These are phyloP conservation scores for Cytospora paraplurivora DNA, from an alignment of 2,329 filamentous ascomycete species.

Conservation along the genomic window DNA sequence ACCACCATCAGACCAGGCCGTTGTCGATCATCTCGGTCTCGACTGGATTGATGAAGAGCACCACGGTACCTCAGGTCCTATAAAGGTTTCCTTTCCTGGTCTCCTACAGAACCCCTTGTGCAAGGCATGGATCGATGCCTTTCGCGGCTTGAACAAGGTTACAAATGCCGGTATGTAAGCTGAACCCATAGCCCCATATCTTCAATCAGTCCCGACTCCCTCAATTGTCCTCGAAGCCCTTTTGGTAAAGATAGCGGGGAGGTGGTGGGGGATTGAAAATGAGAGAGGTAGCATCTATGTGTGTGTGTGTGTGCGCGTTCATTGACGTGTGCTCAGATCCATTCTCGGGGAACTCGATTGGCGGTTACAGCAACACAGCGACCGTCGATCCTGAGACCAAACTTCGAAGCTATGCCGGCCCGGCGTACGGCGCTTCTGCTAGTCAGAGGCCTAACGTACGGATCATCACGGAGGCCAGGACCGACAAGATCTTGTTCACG, in stretches of 20 bases:
- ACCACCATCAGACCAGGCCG: slow-evolving; percentile 26
- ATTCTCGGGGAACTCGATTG: slow-evolving; percentile 32
- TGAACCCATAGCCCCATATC: neutral
- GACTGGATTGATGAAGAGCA: slow-evolving; percentile 32
- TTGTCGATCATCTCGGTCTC: slow-evolving; percentile 30
- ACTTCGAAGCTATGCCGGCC: slow-evolving; percentile 31
- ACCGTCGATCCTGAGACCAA: slow-evolving; percentile 31
- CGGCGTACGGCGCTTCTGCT: slow-evolving; percentile 29
- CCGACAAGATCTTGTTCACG: slow-evolving; percentile 26
- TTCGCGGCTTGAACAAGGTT: slow-evolving; percentile 28
- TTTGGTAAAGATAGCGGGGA: no score
- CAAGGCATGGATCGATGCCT: slow-evolving; percentile 34
- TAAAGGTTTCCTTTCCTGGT: slow-evolving; percentile 32
- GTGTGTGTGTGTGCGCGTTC: neutral
- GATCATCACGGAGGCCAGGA: slow-evolving; percentile 27
- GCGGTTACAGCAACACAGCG: slow-evolving; percentile 32
- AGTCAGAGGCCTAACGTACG: slow-evolving; percentile 29
- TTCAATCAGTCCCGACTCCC: neutral
- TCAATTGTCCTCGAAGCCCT: no score
- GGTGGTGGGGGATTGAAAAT: no score
- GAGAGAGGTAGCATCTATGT: no score
- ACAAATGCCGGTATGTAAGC: slow-evolving; percentile 31
- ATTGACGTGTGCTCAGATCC: slow-evolving; percentile 27
- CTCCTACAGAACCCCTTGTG: slow-evolving; percentile 30
- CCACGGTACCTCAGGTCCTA: slow-evolving; percentile 30